A percentile compares a stretch with the other conserved stretches of the same genome.
Evolutionary conservation across 2,329 filamentous ascomycete species (phyloP).

Genomic region (Beauveria varroae): DNA sequence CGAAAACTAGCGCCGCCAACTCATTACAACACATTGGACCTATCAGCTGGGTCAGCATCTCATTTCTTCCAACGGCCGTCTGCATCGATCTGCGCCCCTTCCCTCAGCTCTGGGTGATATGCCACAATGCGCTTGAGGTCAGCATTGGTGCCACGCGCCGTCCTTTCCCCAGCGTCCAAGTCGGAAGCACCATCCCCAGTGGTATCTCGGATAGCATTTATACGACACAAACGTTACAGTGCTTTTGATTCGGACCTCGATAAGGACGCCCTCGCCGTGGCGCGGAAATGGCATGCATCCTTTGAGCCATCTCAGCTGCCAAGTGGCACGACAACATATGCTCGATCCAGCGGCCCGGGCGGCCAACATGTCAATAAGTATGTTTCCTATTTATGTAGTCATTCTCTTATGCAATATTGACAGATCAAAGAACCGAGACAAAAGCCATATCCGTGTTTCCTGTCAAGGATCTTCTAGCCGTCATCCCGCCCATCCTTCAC

Average conservation of each 20-base stretch:
- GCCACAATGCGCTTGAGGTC: slow-evolving; percentile 6
- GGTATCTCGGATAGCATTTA: background rate
- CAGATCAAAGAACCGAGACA: slow-evolving; percentile 46
- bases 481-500: slow-evolving; percentile 42
- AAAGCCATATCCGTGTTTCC: slow-evolving; percentile 50
- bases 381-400: background rate
- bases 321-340: slow-evolving; percentile 43
- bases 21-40: background rate
- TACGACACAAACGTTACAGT: slow-evolving; percentile 30
- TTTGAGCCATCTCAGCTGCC: slow-evolving; percentile 40
- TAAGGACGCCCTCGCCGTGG: slow-evolving; percentile 41
- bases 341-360: slow-evolving; percentile 53
- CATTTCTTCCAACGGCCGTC: background rate
- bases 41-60: background rate
- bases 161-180: background rate
- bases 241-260: slow-evolving; percentile 45
- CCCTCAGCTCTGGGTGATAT: background rate
- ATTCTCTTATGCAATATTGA: slow-evolving; percentile 26
- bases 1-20: background rate
- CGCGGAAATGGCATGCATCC: slow-evolving; percentile 42
- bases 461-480: slow-evolving; percentile 36
- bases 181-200: background rate
- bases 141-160: background rate
- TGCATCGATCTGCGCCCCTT: background rate
- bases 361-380: slow-evolving; percentile 59